A percentile compares a stretch with the other conserved stretches of the same genome.
phyloP scores from a whole-genome alignment of 2,329 filamentous ascomycete genomes.

The Xylariaceae sp. region DNA sequence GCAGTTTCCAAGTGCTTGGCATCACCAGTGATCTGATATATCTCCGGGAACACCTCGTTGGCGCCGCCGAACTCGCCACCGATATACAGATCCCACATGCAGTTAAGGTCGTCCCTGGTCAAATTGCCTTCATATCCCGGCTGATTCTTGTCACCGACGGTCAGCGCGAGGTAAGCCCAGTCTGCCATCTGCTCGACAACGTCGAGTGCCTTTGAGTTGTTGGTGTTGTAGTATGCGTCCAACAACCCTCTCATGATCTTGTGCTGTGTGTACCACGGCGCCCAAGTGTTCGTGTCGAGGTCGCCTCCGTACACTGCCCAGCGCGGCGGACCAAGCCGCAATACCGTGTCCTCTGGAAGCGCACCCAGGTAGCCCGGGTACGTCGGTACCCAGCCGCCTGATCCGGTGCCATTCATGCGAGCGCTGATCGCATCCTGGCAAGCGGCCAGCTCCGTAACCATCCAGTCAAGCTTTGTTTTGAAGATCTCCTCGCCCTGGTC shows the following conservation, averaged over 20 bases:
- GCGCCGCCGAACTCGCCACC: constrained; percentile 31
- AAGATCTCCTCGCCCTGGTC: constrained; percentile 28
- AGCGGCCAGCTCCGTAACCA: constrained; percentile 29
- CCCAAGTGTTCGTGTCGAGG: constrained; percentile 29
- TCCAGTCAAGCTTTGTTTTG: constrained; percentile 32
- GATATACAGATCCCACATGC: constrained; percentile 34
- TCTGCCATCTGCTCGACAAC: constrained; percentile 31
- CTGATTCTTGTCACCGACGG: constrained; percentile 31
- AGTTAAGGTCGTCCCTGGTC: constrained; percentile 31
- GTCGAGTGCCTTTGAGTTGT: constrained; percentile 27
- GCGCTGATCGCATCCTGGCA: constrained; percentile 31
- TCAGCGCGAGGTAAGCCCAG: constrained; percentile 32
- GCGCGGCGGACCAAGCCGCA: constrained; percentile 31
- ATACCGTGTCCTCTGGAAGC: constrained; percentile 30
- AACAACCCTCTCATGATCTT: constrained; percentile 33
- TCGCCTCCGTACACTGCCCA: constrained; percentile 31
- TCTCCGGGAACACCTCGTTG: constrained; percentile 32
- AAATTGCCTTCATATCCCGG: constrained; percentile 29
- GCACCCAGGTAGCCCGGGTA: constrained; percentile 30
- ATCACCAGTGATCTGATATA: constrained; percentile 30
- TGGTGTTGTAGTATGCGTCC: constrained; percentile 33
- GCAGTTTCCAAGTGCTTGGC: constrained; percentile 26
- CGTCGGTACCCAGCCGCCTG: constrained; percentile 27
- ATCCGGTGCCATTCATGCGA: constrained; percentile 21
- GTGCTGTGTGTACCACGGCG: constrained; percentile 33